A percentile compares a stretch with the other conserved stretches of the same genome.
These are phyloP conservation scores for Phytopythium helicoides DNA, from an alignment of 352 stramenopile genomes.

Conservation along the genomic window DNA sequence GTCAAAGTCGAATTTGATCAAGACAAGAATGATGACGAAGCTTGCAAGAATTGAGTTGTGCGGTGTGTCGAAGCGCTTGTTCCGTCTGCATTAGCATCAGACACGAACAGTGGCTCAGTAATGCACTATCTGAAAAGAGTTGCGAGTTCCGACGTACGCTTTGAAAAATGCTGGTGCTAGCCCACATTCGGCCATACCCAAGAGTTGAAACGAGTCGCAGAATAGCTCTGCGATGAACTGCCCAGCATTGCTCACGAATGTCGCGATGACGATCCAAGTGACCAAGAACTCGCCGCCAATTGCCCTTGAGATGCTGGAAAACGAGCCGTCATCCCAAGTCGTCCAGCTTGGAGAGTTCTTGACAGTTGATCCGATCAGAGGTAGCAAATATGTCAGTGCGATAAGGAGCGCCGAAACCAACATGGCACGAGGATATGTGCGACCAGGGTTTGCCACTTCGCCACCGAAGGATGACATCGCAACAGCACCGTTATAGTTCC, in stretches of 20 bases:
- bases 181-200: constrained; percentile 78
- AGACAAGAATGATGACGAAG: constrained; percentile 45
- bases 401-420: constrained; percentile 77
- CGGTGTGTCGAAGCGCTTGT: constrained; percentile 49
- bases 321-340: constrained; percentile 90
- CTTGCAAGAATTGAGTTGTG: constrained; percentile 43
- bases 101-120: neutral
- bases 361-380: constrained; percentile 80
- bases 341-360: constrained; percentile 56
- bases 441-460: constrained; percentile 80
- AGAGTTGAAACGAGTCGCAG: constrained; percentile 89
- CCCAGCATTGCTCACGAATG: constrained; percentile 87
- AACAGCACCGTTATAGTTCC: constrained; percentile 94
- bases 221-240: constrained; percentile 93
- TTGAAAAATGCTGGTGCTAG: constrained; percentile 83
- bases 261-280: constrained; percentile 86
- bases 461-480: constrained; percentile 83
- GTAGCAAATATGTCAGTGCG: constrained; percentile 85
- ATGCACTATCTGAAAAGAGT: neutral
- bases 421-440: constrained; percentile 84
- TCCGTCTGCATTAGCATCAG: constrained; percentile 20
- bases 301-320: constrained; percentile 82
- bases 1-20: constrained; percentile 67
- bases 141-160: constrained; percentile 39
- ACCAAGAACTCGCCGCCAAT: constrained; percentile 85